phyloP scores from a whole-genome alignment of 176 grass and related monocot genomes.

The Typha latifolia region DNA sequence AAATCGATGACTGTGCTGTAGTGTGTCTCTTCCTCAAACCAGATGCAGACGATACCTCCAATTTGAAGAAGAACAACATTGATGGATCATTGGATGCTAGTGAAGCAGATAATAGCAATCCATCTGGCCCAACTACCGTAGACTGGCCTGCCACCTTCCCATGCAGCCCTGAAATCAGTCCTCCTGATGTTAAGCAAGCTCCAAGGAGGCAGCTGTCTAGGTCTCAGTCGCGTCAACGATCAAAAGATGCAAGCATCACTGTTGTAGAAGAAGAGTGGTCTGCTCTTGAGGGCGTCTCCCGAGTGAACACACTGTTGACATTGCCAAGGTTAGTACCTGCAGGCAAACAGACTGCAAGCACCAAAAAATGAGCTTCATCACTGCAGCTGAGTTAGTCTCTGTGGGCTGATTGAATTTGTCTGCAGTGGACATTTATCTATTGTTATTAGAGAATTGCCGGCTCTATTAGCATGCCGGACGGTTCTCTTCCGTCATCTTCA shows the following conservation, averaged over 20 bases:
- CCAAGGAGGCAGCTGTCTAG: neutral
- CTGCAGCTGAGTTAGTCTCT: neutral
- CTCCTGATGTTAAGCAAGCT: conserved; percentile 11
- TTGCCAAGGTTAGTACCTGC: conserved; percentile 36
- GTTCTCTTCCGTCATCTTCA: conserved; percentile 8
- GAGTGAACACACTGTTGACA: conserved; percentile 44
- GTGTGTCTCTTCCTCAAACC: conserved; percentile 51
- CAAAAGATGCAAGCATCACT: conserved; percentile 24
- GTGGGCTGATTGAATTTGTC: neutral
- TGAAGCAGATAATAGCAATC: conserved; percentile 12
- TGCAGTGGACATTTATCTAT: conserved; percentile 5
- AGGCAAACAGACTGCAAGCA: conserved; percentile 2
- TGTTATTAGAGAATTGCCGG: conserved; percentile 16
- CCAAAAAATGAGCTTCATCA: conserved; percentile 26
- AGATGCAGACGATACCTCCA: conserved; percentile 6
- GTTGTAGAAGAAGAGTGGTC: conserved; percentile 33
- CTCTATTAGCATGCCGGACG: conserved; percentile 21
- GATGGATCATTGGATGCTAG: conserved; percentile 15
- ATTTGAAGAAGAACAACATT: neutral
- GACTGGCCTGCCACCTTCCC: conserved; percentile 5
- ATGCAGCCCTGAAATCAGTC: neutral
- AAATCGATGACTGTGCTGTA: conserved; percentile 58
- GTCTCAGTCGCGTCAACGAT: neutral
- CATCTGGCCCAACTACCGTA: conserved; percentile 13
- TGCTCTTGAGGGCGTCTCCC: conserved; percentile 30